Conservation (phyloP, 179 eudicot species). For the Amaranthus tricolor region DNA sequence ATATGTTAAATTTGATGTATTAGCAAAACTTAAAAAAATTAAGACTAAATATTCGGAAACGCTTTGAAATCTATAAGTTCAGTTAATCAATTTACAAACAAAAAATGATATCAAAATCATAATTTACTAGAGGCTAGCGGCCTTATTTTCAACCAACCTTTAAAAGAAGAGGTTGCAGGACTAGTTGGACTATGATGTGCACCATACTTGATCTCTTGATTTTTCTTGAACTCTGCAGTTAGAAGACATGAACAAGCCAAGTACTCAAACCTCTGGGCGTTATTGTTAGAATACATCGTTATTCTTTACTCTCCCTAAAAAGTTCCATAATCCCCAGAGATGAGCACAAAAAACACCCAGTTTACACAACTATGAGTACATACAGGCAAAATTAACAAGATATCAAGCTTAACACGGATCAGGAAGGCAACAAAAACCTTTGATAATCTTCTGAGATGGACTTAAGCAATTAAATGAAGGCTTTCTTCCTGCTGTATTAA, state of each 20-base stretch:
- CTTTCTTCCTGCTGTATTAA: slow-evolving; percentile 33
- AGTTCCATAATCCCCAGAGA: neutral
- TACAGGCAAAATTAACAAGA: neutral
- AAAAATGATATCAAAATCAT: neutral
- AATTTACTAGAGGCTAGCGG: slow-evolving; percentile 5
- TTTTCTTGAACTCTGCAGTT: slow-evolving; percentile 73
- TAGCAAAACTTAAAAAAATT: neutral
- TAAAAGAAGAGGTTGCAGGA: slow-evolving; percentile 29
- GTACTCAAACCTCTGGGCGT: too few relatives aligned
- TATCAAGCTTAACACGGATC: neutral
- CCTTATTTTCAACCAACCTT: slow-evolving; percentile 40
- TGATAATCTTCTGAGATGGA: slow-evolving; percentile 74
- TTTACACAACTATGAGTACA: neutral
- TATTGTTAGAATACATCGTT: neutral
- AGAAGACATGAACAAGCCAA: slow-evolving; percentile 11
- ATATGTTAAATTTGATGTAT: neutral
- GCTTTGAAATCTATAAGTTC: neutral
- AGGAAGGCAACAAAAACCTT: slow-evolving; percentile 47
- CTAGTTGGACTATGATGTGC: slow-evolving; percentile 48
- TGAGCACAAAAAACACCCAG: neutral
- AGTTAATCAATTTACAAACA: neutral
- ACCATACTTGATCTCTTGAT: slow-evolving; percentile 57
- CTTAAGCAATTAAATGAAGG: slow-evolving; percentile 43
- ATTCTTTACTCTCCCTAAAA: neutral
- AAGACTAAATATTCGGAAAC: neutral